Conservation (phyloP, 768 basidiomycete species). For the Candolleomyces aberdarensis region DNA sequence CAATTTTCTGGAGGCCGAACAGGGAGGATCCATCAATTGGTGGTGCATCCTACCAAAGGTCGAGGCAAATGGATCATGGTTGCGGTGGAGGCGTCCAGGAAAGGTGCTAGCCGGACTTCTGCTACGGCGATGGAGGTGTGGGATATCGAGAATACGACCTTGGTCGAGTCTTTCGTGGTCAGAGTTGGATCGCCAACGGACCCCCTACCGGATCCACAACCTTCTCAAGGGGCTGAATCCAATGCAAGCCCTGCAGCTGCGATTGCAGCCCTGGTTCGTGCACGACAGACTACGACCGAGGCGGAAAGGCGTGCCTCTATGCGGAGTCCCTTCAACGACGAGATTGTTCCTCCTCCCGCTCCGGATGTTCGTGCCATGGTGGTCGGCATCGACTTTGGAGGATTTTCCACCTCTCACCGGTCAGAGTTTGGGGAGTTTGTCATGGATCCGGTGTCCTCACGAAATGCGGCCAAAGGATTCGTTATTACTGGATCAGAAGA, state of each 20-base stretch:
- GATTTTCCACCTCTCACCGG: constrained; percentile 58
- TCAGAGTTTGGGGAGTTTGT: too few relatives aligned
- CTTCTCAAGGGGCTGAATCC: constrained; percentile 61
- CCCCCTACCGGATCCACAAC: constrained; percentile 50
- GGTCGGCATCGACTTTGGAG: constrained; percentile 76
- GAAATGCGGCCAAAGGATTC: too few relatives aligned
- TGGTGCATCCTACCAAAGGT: constrained; percentile 81
- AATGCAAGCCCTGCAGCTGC: too few relatives aligned
- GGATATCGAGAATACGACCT: constrained; percentile 79
- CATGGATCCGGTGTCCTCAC: too few relatives aligned
- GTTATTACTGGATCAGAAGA: constrained; percentile 91
- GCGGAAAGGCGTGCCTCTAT: constrained; percentile 26
- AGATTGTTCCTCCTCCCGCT: constrained; percentile 43
- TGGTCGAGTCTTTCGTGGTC: constrained; percentile 80
- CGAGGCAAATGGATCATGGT: constrained; percentile 91
- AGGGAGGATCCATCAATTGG: constrained; percentile 68
- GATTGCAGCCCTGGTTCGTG: constrained; percentile 77
- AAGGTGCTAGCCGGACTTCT: constrained; percentile 37
- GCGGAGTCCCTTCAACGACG: constrained; percentile 32
- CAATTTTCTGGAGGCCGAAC: constrained; percentile 40
- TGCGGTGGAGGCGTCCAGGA: constrained; percentile 57
- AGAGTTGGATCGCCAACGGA: constrained; percentile 46
- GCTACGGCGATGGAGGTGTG: constrained; percentile 78
- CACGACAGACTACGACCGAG: constrained; percentile 15
- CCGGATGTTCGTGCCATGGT: constrained; percentile 69